Base-by-base conservation (phyloP, 2,329 filamentous ascomycete genomes). In the Fusarium aywerte region DNA sequence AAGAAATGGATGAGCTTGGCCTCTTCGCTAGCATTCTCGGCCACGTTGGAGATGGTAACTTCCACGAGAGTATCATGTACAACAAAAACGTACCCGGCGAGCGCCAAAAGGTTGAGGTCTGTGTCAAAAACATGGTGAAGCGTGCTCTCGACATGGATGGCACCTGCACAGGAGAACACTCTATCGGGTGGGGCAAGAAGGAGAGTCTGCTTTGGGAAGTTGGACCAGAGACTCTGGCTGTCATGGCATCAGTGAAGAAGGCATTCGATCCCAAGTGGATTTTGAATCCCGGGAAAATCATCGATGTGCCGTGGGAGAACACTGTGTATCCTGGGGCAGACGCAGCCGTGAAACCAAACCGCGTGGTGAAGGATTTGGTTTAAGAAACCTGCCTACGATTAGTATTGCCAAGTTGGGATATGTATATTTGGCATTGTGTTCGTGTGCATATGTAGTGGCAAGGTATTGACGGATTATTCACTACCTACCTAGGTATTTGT, bases 141-240 rank as follows among this genome's bases (percentile, higher is more conserved):
- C 87, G 92, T n/a, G 94, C 93, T 3, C 79, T 97, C 23, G 92
- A 95, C 68, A 97, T 97, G 93, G 94, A 97, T 61, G 93, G 94
- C 2, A 97, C 93, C 7, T 96, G 92, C 76, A 96, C 93, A 1
- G 93, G 93, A 27, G 93, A 97, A 78, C 93, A 97, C 77, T 91
- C 91, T 1, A 85, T 97, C 62, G 93, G 93, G 21, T 87, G 95
- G 77, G 92, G 92, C 16, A 97, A 97, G 80, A 97, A 96, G 80
- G 87, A 89, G 58, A 91, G 88, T 10, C 82, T 97, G 44, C 78
- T 92, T 29, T 89, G 90, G 76, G 93, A 97, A 77, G 86, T 97
- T 18, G 93, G 93, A 0, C 80, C 87, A 4, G 92, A 92, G 58
- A 96, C 93, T 0, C 83, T 97, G 60, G 89, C 86, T 18, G 90